Evolutionary conservation across 108 stramenopile species (phyloP).

Genomic region (Cyclotella atomus): DNA sequence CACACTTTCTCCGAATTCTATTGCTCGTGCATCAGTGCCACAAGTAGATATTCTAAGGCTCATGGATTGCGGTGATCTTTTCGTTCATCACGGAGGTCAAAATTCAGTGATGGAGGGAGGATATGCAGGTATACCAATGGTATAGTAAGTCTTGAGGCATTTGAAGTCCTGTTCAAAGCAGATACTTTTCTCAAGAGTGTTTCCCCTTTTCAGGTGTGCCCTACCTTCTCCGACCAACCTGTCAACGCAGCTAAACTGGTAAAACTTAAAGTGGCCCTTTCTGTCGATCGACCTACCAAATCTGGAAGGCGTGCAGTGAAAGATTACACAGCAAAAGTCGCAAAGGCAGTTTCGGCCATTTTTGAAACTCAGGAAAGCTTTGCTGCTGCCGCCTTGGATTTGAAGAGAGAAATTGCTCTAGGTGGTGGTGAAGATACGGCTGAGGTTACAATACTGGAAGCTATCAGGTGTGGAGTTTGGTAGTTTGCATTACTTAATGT

Average conservation of each 20-base stretch:
- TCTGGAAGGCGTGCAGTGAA: not conserved
- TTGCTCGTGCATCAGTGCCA: conserved; percentile 24
- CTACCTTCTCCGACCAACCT: conserved; percentile 26
- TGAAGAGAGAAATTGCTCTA: conserved; percentile 17
- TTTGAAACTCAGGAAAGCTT: not conserved
- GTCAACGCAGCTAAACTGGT: conserved; percentile 37
- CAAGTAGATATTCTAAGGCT: conserved; percentile 27
- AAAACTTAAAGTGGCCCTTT: conserved; percentile 7
- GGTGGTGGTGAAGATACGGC: conserved; percentile 27
- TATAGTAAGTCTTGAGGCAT: not conserved
- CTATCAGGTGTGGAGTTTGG: conserved; percentile 24
- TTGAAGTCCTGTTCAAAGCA: conserved; percentile 17
- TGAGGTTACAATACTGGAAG: conserved; percentile 17
- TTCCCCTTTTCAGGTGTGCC: conserved; percentile 20
- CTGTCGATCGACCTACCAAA: conserved; percentile 7
- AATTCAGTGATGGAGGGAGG: not conserved
- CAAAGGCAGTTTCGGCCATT: not conserved
- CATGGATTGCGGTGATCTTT: conserved; percentile 22
- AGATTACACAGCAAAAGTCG: not conserved
- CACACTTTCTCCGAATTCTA: conserved; percentile 18
- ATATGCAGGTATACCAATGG: too few relatives aligned
- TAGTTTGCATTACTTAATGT: too few relatives aligned
- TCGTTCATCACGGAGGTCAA: conserved; percentile 33
- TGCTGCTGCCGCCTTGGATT: conserved; percentile 11
- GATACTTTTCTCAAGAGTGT: conserved; percentile 15